Percentiles rank a stretch among this genome's conserved stretches.
phyloP scores from a whole-genome alignment of 2,329 filamentous ascomycete genomes.

The Alternaria triticina region DNA sequence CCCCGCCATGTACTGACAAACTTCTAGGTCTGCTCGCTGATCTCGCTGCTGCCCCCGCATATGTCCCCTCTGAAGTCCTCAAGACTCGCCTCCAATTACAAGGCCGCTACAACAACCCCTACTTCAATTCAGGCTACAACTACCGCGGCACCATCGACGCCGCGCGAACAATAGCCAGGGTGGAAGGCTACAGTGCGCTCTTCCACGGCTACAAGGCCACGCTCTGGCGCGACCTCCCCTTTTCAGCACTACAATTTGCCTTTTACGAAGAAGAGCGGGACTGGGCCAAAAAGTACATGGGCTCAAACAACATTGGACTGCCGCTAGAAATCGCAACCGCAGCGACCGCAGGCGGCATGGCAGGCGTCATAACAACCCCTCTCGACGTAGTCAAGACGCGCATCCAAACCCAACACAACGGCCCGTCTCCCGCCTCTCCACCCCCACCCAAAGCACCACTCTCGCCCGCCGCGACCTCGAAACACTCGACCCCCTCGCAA shows the following conservation, averaged over 20 bases:
- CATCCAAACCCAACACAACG: constrained; percentile 87
- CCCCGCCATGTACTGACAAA: background rate
- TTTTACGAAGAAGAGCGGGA: constrained; percentile 95
- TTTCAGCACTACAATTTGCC: constrained; percentile 95
- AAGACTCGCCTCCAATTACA: constrained; percentile 97
- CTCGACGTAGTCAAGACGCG: constrained; percentile 97
- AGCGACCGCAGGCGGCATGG: constrained; percentile 86
- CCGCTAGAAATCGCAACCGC: constrained; percentile 87
- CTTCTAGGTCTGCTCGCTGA: constrained; percentile 84
- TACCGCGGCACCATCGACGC: constrained; percentile 88
- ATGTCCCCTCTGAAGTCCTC: constrained; percentile 95
- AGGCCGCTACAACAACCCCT: constrained; percentile 92
- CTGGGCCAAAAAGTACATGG: constrained; percentile 79
- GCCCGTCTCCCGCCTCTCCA: constrained; percentile 19
- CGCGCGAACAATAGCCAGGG: constrained; percentile 79
- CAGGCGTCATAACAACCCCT: constrained; percentile 92
- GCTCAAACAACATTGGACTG: constrained; percentile 82
- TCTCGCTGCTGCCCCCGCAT: constrained; percentile 87
- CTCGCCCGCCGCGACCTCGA: constrained; percentile 32
- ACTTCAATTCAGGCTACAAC: constrained; percentile 94
- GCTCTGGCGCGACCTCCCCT: constrained; percentile 90
- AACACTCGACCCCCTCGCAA: constrained; percentile 38
- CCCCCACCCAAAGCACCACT: constrained; percentile 19
- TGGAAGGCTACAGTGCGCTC: constrained; percentile 82
- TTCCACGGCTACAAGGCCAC: constrained; percentile 99